Evolutionary conservation across 1,284 basidiomycete species (phyloP).

Genomic region (Marasmius oreades): DNA sequence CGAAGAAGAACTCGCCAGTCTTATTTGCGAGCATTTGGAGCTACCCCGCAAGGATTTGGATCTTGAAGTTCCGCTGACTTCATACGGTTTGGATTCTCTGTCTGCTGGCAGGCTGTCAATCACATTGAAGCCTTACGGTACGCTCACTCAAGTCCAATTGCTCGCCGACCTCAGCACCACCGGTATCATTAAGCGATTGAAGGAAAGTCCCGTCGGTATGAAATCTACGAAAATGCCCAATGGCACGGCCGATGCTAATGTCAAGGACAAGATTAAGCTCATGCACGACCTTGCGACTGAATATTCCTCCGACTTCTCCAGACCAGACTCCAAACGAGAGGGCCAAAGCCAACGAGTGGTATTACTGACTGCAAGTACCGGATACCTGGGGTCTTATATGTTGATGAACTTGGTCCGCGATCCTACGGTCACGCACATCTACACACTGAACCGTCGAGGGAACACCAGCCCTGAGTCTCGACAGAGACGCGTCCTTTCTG

Average conservation of each 20-base stretch:
- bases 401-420: neutral
- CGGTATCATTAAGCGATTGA: too few relatives aligned
- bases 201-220: too few relatives aligned
- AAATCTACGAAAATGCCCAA: too few relatives aligned
- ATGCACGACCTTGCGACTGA: neutral
- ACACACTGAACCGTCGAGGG: neutral
- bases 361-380: neutral
- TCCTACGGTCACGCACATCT: neutral
- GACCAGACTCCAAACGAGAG: neutral
- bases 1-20: neutral
- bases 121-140: neutral
- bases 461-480: neutral
- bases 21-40: slow-evolving; percentile 4
- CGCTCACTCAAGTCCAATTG: slow-evolving; percentile 10
- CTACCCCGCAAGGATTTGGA: slow-evolving; percentile 2
- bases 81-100: slow-evolving; percentile 11
- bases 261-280: slow-evolving; percentile 1
- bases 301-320: neutral
- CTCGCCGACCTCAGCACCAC: slow-evolving; percentile 10
- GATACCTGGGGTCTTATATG: neutral
- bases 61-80: slow-evolving; percentile 7
- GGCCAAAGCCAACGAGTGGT: neutral
- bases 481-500: neutral
- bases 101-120: slow-evolving; percentile 3
- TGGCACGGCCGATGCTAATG: too few relatives aligned